phyloP scores from a whole-genome alignment of 148 eudicot genomes.

The Dianthus caryophyllus region DNA sequence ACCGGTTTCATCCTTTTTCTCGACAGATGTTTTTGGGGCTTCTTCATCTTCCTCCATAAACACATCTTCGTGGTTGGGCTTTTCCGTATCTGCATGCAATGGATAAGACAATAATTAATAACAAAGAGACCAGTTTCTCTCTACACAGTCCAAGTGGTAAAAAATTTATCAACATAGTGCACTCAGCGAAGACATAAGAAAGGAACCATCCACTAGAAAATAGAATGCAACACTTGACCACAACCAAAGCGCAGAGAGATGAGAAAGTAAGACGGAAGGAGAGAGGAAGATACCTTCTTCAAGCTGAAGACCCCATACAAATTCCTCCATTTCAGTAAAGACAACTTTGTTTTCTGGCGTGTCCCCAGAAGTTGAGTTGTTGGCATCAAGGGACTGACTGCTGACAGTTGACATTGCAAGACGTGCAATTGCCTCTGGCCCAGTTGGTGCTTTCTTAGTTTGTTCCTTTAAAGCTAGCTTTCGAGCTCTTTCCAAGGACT shows the following conservation, averaged over 20 bases:
- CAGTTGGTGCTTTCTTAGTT: constrained; percentile 36
- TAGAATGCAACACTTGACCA: background rate
- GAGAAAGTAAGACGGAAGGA: constrained; percentile 1
- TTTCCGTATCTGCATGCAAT: constrained; percentile 56
- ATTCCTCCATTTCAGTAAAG: constrained; percentile 98
- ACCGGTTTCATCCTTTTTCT: constrained; percentile 45
- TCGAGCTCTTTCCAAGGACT: constrained; percentile 77
- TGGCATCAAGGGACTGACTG: constrained; percentile 39
- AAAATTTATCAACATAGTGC: background rate
- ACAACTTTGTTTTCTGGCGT: constrained; percentile 75
- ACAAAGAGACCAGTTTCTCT: background rate
- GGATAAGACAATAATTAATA: background rate
- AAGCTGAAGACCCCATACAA: constrained; percentile 95
- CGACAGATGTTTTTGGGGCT: constrained; percentile 45
- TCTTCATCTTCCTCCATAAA: constrained; percentile 93
- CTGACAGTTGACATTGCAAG: constrained; percentile 46
- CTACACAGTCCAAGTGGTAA: too few relatives aligned
- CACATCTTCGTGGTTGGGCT: constrained; percentile 70
- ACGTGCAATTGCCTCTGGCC: constrained; percentile 58
- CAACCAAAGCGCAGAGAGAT: background rate
- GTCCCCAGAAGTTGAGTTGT: constrained; percentile 42
- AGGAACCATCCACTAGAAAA: background rate
- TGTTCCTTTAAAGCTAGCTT: constrained; percentile 78
- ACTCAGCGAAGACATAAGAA: background rate
- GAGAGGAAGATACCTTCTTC: constrained; percentile 59